Conservation (phyloP, 352 stramenopile genomes). For the Pythium chondricola region DNA sequence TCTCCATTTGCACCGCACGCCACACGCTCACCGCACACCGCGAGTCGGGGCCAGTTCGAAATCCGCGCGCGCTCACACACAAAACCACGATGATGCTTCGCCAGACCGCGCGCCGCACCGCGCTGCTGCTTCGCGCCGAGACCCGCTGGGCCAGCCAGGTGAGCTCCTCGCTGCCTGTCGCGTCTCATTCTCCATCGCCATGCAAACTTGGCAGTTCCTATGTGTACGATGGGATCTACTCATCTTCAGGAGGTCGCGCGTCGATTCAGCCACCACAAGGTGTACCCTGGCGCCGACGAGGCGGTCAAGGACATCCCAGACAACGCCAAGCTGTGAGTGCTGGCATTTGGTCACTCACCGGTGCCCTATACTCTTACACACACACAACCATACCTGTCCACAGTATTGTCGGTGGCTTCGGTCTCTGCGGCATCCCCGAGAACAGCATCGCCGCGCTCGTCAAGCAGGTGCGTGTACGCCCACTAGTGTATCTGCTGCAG, state of each 20-base stretch:
- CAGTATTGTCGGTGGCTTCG: slow-evolving; percentile 87
- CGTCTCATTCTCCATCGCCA: no score
- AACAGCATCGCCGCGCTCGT: slow-evolving; percentile 86
- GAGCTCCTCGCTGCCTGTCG: no score
- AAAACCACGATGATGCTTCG: slow-evolving; percentile 7
- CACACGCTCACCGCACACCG: no score
- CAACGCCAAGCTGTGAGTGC: slow-evolving; percentile 56
- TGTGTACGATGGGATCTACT: neutral
- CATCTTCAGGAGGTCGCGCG: slow-evolving; percentile 8
- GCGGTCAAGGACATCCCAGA: slow-evolving; percentile 74
- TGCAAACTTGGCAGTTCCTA: neutral
- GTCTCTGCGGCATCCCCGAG: slow-evolving; percentile 90
- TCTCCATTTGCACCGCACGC: no score
- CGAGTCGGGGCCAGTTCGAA: no score
- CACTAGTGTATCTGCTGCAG: neutral
- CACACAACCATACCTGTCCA: slow-evolving; percentile 3
- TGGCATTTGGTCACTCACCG: neutral
- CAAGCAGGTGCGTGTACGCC: slow-evolving; percentile 34
- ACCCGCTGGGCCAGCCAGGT: slow-evolving; percentile 16
- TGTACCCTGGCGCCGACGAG: slow-evolving; percentile 55
- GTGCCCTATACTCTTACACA: no score
- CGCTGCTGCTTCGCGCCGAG: slow-evolving; percentile 9
- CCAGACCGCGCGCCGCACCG: slow-evolving; percentile 12
- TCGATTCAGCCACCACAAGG: slow-evolving; percentile 42
- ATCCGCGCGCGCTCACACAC: no score